phyloP scores from a whole-genome alignment of 2,329 filamentous ascomycete species.

The Ilyonectria mors-panacis region DNA sequence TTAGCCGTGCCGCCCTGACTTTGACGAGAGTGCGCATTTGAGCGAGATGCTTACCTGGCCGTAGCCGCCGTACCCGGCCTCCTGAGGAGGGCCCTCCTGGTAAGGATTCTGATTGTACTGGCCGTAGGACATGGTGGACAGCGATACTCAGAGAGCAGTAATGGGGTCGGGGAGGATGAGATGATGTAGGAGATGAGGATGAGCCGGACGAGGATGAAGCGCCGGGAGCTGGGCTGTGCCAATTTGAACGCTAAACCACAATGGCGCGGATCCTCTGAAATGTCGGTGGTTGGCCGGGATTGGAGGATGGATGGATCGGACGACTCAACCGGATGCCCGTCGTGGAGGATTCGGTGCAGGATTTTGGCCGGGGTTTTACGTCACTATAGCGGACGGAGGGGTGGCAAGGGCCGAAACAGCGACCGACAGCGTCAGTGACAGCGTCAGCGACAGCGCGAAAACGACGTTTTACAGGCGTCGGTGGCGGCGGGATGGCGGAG shows the following conservation, averaged over 20 bases:
- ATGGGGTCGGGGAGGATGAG: slow-evolving; percentile 38
- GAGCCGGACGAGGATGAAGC: slow-evolving; percentile 38
- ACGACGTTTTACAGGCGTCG: slow-evolving; percentile 14
- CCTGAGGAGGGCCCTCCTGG: slow-evolving; percentile 65
- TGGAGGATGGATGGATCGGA: slow-evolving; percentile 20
- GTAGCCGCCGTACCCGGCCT: slow-evolving; percentile 62
- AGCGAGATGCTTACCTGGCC: slow-evolving; percentile 58
- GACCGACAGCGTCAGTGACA: not conserved
- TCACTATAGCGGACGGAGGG: slow-evolving; percentile 11
- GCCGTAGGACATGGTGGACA: slow-evolving; percentile 70
- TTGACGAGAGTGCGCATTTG: slow-evolving; percentile 7
- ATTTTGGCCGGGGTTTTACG: slow-evolving; percentile 21
- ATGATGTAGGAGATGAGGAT: slow-evolving; percentile 36
- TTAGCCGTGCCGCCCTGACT: slow-evolving; percentile 33
- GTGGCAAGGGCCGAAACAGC: not conserved
- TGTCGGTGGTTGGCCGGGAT: slow-evolving; percentile 28
- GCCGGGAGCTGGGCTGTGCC: slow-evolving; percentile 11
- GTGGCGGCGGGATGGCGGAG: slow-evolving; percentile 27
- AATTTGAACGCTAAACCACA: slow-evolving; percentile 24
- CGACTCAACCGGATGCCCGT: not conserved
- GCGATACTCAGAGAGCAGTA: slow-evolving; percentile 38
- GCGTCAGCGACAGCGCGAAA: slow-evolving; percentile 5
- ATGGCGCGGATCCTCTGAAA: slow-evolving; percentile 24
- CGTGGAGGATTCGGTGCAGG: slow-evolving; percentile 10
- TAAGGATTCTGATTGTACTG: slow-evolving; percentile 78